Evolutionary conservation across 768 basidiomycete genomes (phyloP).

Genomic region (Phlebiopsis flavidoalba): DNA sequence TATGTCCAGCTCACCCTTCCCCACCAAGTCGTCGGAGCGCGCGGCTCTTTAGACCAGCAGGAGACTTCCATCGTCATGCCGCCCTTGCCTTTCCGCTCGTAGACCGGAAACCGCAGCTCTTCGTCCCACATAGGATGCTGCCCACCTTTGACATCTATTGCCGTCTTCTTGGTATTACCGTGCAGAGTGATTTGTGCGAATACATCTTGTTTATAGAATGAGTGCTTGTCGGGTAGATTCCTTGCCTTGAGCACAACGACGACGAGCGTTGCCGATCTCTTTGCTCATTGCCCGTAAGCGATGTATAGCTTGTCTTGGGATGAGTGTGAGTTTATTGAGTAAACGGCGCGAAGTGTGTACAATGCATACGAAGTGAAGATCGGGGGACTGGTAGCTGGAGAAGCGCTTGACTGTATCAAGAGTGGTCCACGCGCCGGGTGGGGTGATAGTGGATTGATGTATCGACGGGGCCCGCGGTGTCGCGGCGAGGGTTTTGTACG

Average conservation of each 20-base stretch:
- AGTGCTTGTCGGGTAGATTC: slow-evolving; percentile 78
- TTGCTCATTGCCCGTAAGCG: slow-evolving; percentile 16
- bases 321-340: not conserved
- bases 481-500: not conserved
- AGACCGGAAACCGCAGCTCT: slow-evolving; percentile 71
- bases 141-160: slow-evolving; percentile 78
- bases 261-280: slow-evolving; percentile 77
- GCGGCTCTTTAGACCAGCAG: slow-evolving; percentile 77
- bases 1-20: slow-evolving; percentile 72
- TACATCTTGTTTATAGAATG: slow-evolving; percentile 79
- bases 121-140: slow-evolving; percentile 94
- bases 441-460: not conserved
- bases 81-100: slow-evolving; percentile 46
- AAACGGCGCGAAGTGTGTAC: not conserved
- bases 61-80: slow-evolving; percentile 60
- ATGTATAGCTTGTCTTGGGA: not conserved
- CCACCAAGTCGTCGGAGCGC: slow-evolving; percentile 70
- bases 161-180: slow-evolving; percentile 62
- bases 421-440: not conserved
- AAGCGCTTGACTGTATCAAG: not conserved
- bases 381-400: not conserved
- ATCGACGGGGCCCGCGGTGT: not conserved
- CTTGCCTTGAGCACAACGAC: slow-evolving; percentile 82
- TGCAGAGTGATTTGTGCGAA: slow-evolving; percentile 62
- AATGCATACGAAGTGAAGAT: not conserved